Conservation (phyloP, 495 filamentous ascomycete genomes). For the Neurospora tetraspora region DNA sequence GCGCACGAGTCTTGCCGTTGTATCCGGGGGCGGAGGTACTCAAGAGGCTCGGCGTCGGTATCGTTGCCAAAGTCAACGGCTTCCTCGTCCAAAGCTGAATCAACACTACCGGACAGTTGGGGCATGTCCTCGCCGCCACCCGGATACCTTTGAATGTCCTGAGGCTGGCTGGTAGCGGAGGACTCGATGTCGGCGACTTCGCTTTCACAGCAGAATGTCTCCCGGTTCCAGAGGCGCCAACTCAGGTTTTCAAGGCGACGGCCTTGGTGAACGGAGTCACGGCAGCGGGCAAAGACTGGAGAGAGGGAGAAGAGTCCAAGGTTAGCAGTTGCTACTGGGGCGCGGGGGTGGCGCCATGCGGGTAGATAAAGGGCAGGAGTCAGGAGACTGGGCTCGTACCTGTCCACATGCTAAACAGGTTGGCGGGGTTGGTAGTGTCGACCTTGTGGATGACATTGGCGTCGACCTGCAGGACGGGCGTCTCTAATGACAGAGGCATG, state of each 20-base stretch:
- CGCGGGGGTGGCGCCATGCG: slow-evolving; percentile 6
- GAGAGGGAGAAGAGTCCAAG: slow-evolving; percentile 10
- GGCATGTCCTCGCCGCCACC: slow-evolving; percentile 48
- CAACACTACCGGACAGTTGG: slow-evolving; percentile 83
- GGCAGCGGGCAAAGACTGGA: slow-evolving; percentile 94
- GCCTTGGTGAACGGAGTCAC: slow-evolving; percentile 88
- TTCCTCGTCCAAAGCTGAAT: slow-evolving; percentile 71
- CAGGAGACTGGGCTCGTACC: slow-evolving; percentile 46
- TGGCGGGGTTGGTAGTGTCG: slow-evolving; percentile 84
- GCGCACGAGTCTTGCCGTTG: slow-evolving; percentile 44
- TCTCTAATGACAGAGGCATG: slow-evolving; percentile 27
- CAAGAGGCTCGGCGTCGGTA: slow-evolving; percentile 36
- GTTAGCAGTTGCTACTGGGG: slow-evolving; percentile 3
- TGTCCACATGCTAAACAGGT: slow-evolving; percentile 96
- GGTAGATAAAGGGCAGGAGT: slow-evolving; percentile 7
- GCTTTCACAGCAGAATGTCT: slow-evolving; percentile 85
- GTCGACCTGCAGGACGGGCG: slow-evolving; percentile 66
- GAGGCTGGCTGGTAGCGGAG: slow-evolving; percentile 35
- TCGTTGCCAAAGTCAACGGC: slow-evolving; percentile 49
- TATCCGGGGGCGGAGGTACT: slow-evolving; percentile 50
- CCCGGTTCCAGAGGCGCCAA: slow-evolving; percentile 92
- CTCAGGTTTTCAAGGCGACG: slow-evolving; percentile 87
- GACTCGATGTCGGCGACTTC: slow-evolving; percentile 23
- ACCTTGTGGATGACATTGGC: slow-evolving; percentile 85
- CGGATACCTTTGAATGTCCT: slow-evolving; percentile 32